Percentiles rank a stretch among this genome's conserved stretches.
phyloP scores from a whole-genome alignment of 1,139 yeast species.

The Chernovozyma aurita region DNA sequence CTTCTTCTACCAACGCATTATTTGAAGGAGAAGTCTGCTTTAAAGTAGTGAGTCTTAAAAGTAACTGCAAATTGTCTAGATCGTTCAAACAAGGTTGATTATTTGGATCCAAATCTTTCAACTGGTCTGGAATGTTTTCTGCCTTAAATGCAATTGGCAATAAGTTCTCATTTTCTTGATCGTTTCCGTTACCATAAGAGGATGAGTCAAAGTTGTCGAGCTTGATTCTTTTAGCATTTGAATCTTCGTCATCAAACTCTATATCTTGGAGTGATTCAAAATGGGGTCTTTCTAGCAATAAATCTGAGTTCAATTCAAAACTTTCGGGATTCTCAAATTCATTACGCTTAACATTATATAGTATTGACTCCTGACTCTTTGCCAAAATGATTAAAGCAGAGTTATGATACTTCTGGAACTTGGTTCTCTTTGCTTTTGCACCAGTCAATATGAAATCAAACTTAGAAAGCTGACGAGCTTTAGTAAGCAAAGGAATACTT shows the following conservation, averaged over 20 bases:
- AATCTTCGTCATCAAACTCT: slow-evolving; percentile 26
- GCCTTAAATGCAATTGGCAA: slow-evolving; percentile 59
- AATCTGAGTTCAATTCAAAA: slow-evolving; percentile 68
- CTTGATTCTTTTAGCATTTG: slow-evolving; percentile 36
- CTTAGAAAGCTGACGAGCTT: slow-evolving; percentile 55
- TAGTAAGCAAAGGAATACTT: slow-evolving; percentile 45
- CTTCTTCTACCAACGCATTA: slow-evolving; percentile 73
- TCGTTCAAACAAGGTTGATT: slow-evolving; percentile 70
- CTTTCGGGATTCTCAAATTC: slow-evolving; percentile 41
- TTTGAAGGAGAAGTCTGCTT: slow-evolving; percentile 71
- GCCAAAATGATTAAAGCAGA: slow-evolving; percentile 82
- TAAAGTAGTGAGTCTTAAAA: slow-evolving; percentile 62
- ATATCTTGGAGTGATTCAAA: slow-evolving; percentile 59
- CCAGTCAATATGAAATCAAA: slow-evolving; percentile 74
- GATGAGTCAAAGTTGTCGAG: slow-evolving; percentile 24
- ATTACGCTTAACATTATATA: slow-evolving; percentile 16
- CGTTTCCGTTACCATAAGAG: slow-evolving; percentile 15
- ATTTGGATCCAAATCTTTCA: slow-evolving; percentile 69
- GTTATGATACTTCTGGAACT: slow-evolving; percentile 66
- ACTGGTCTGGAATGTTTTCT: slow-evolving; percentile 57
- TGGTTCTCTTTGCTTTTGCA: slow-evolving; percentile 83
- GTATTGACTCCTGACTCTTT: slow-evolving; percentile 38
- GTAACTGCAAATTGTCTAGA: slow-evolving; percentile 67
- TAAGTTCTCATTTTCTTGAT: slow-evolving; percentile 30
- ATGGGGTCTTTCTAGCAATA: slow-evolving; percentile 70